phyloP scores from a whole-genome alignment of 2,329 filamentous ascomycete genomes.

The Stagonosporopsis tanaceti region DNA sequence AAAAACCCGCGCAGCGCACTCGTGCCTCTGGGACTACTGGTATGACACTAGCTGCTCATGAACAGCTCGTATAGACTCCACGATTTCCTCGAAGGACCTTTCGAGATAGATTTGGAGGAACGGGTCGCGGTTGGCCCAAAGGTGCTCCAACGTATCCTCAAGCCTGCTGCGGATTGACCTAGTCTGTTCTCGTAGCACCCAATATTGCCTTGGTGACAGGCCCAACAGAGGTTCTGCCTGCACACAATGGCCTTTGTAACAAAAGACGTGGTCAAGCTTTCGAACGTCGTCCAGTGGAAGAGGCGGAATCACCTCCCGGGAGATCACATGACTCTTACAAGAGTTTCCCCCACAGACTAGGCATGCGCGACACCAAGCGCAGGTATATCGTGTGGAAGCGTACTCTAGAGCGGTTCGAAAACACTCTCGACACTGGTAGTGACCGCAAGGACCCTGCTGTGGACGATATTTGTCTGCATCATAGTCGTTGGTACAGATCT shows the following conservation, averaged over 20 bases:
- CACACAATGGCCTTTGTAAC: neutral
- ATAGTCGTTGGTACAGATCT: constrained; percentile 10
- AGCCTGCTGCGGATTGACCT: neutral
- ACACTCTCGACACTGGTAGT: constrained; percentile 4
- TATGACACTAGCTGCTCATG: neutral
- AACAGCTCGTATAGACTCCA: neutral
- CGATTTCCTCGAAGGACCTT: neutral
- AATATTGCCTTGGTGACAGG: constrained; percentile 3
- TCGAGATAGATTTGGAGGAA: neutral
- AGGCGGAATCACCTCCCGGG: neutral
- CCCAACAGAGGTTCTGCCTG: neutral
- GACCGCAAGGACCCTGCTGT: constrained; percentile 6
- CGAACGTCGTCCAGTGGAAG: neutral
- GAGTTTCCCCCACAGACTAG: neutral
- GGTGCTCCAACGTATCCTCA: neutral
- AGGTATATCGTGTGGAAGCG: neutral
- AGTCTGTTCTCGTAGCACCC: constrained; percentile 5
- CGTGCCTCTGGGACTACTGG: neutral
- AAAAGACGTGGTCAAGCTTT: neutral
- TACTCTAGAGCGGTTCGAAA: neutral
- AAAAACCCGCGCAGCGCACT: neutral
- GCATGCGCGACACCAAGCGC: constrained; percentile 7
- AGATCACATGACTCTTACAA: constrained; percentile 1
- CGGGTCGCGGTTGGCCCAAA: neutral
- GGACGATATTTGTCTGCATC: neutral